A percentile compares a stretch with the other conserved stretches of the same genome.
phyloP scores from a whole-genome alignment of 2,329 filamentous ascomycete species.

The Elsinoe necatrix region DNA sequence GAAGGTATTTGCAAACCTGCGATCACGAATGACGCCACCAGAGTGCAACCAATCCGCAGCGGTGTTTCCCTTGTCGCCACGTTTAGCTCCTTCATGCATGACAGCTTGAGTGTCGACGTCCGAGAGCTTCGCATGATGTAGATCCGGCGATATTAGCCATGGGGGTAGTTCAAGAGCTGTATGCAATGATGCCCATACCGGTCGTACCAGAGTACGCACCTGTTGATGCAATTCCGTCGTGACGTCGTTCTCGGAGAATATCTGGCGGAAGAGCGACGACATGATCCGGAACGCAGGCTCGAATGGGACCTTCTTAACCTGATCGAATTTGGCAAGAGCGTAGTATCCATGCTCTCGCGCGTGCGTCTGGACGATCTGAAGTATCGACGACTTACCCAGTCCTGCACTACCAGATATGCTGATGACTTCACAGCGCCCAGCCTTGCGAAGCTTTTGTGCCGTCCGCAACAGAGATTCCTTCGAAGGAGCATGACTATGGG shows the following conservation, averaged over 20 bases:
- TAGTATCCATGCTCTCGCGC: slow-evolving; percentile 54
- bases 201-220: slow-evolving; percentile 46
- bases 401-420: slow-evolving; percentile 50
- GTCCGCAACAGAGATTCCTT: slow-evolving; percentile 29
- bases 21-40: slow-evolving; percentile 43
- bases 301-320: slow-evolving; percentile 50
- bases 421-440: slow-evolving; percentile 52
- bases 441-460: slow-evolving; percentile 42
- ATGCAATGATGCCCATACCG: slow-evolving; percentile 51
- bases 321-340: slow-evolving; percentile 52
- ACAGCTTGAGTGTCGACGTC: not conserved
- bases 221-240: slow-evolving; percentile 53
- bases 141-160: slow-evolving; percentile 44
- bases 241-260: slow-evolving; percentile 57
- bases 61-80: slow-evolving; percentile 22
- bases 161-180: slow-evolving; percentile 56
- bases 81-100: slow-evolving; percentile 15
- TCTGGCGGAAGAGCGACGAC: slow-evolving; percentile 53
- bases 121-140: slow-evolving; percentile 13
- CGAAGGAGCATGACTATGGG: not conserved
- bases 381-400: slow-evolving; percentile 52
- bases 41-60: slow-evolving; percentile 40
- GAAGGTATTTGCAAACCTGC: slow-evolving; percentile 78
- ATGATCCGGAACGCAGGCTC: slow-evolving; percentile 54
- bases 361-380: slow-evolving; percentile 49